Evolutionary conservation across 2,329 filamentous ascomycete species (phyloP), one percentile per base, ranked within the genome.

Genomic region (Aspergillus oerlinghausenensis): DNA sequence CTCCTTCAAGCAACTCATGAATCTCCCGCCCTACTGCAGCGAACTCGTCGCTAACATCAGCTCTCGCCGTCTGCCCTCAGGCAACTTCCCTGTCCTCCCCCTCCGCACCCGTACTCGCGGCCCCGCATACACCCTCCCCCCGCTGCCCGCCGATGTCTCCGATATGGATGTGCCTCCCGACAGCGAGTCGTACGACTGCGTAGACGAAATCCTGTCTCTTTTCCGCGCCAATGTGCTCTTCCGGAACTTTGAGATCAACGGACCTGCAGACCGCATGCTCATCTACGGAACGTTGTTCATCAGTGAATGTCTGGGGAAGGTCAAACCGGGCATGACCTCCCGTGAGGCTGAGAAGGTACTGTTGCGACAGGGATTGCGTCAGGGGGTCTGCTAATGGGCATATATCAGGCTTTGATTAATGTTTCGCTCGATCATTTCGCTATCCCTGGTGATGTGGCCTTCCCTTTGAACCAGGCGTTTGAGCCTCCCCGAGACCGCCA

Each of bases 141-240:
- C 83, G 47, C 81, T 91, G 54, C 79, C 85, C 60, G 67, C 79
- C 73, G 83, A 86, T 75, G 70, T 70, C 56, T 71, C 74, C 59
- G 77, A 80, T 29, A 65, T 77, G 54, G 77, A 80, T 55, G 73
- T 82, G 67, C 91, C 97, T 74, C 88, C 92, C 51, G 90, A 94
- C 74, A 88, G 86, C 75, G 91, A 96, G 75, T 92, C 89, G 70
- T 97, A 97, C 82, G 94, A 99, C 79, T 90, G 94, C 60, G 84
- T 97, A 55, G 94, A 99, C 78, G 94, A 99, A 80, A 87, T 95
- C 52, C 84, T 99, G 55, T 84, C 88, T 11, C 84, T 97, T 51
- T 99, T 97, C 83, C 90, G 94, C 63, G 93, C 94, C 68, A 97
- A 99, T 81, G 97, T 93, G 59, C 93, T 99, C 77, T 99, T 97